These are phyloP conservation scores for Solanum habrochaites DNA, from an alignment of 257 asterid species.

Conservation along the genomic window DNA sequence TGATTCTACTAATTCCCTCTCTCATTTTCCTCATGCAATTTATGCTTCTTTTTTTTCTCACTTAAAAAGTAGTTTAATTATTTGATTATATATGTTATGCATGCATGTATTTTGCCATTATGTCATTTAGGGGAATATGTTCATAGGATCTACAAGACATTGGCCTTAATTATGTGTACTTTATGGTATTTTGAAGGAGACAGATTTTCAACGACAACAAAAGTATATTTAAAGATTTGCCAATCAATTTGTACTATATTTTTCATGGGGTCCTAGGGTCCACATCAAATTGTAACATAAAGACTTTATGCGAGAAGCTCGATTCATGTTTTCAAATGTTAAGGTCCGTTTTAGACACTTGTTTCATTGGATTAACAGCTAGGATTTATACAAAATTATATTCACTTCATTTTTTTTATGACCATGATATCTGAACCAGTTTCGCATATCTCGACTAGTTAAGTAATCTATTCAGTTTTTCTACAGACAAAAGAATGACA, in stretches of 20 bases:
- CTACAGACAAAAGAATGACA: no score
- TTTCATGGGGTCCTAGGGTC: background rate
- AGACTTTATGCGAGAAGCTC: background rate
- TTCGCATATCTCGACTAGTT: no score
- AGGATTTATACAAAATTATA: no score
- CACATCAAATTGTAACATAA: background rate
- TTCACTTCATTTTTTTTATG: no score
- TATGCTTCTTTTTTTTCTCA: background rate
- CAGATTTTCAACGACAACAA: background rate
- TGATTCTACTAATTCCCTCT: background rate
- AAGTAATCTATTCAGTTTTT: no score
- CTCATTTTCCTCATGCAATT: background rate
- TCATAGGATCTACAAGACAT: background rate
- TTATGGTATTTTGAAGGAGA: background rate
- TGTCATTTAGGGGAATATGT: background rate
- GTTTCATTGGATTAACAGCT: no score
- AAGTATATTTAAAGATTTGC: background rate
- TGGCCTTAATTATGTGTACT: background rate
- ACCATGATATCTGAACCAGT: no score
- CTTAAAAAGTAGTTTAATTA: background rate
- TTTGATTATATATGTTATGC: background rate
- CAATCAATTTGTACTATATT: background rate
- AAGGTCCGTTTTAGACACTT: background rate
- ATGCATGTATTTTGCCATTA: background rate
- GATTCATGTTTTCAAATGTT: background rate